Conservation (phyloP, 306 rosid species). For the barrel medic (Medicago truncatula) region MtrunA17r5.0-ANR NC_053044.1:47240001-47240500, state of each 20-base stretch:
- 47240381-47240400: conserved; percentile 24
- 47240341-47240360: conserved; percentile 39
- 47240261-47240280: conserved; percentile 6
- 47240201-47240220: background rate
- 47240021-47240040: background rate
- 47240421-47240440: conserved; percentile 7
- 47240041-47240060: background rate
- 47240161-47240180: background rate
- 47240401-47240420: background rate
- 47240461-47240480: conserved; percentile 17
- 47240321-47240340: conserved; percentile 42
- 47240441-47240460: conserved; percentile 20
- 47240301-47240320: conserved; percentile 46
- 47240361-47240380: conserved; percentile 40
- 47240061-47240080: background rate
- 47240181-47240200: background rate
- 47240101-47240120: conserved; percentile 3
- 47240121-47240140: background rate
- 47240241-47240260: conserved; percentile 1
- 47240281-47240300: conserved; percentile 31
- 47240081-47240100: background rate
- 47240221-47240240: conserved; percentile 11
- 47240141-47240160: background rate
- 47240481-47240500: background rate
- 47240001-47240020: background rate